These are phyloP conservation scores for Colletotrichum salicis DNA, from an alignment of 2,329 filamentous ascomycete species.

Conservation along the genomic window DNA sequence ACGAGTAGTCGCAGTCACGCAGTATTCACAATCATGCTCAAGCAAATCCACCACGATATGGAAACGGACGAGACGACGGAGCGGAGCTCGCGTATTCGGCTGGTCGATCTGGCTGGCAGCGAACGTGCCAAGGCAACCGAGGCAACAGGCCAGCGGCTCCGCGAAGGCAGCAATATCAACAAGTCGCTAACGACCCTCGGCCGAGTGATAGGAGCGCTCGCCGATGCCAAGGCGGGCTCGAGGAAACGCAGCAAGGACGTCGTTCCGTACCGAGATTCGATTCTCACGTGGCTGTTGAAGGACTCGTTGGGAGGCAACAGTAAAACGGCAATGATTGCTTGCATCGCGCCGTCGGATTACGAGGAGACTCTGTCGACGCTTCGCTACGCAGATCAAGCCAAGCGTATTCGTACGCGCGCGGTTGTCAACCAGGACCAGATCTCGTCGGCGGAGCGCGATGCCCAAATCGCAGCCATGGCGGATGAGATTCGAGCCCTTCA, in stretches of 20 bases:
- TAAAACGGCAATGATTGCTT: constrained; percentile 99
- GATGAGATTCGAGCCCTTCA: constrained; percentile 92
- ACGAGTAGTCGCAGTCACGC: constrained; percentile 96
- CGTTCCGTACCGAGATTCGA: constrained; percentile 92
- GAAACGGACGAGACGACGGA: constrained; percentile 98
- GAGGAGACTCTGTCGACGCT: constrained; percentile 96
- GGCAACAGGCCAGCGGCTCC: constrained; percentile 88
- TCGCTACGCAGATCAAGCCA: constrained; percentile 96
- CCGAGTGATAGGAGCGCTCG: constrained; percentile 92
- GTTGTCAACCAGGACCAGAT: constrained; percentile 96
- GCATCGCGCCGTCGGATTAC: constrained; percentile 94
- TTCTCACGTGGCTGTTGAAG: constrained; percentile 86
- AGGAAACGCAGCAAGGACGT: constrained; percentile 70
- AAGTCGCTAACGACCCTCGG: constrained; percentile 96
- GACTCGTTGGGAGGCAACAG: constrained; percentile 96
- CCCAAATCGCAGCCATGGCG: constrained; percentile 92
- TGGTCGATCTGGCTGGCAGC: constrained; percentile 94
- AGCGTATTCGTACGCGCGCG: constrained; percentile 93
- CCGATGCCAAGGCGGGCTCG: constrained; percentile 69
- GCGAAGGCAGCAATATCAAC: constrained; percentile 98
- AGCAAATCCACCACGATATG: constrained; percentile 97
- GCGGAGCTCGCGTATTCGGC: constrained; percentile 88
- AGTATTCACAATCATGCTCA: constrained; percentile 97
- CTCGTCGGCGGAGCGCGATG: constrained; percentile 91
- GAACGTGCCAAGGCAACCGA: constrained; percentile 96